Evolutionary conservation across 345 rosid species (phyloP).

Genomic region (Sisymbrium altissimum): DNA sequence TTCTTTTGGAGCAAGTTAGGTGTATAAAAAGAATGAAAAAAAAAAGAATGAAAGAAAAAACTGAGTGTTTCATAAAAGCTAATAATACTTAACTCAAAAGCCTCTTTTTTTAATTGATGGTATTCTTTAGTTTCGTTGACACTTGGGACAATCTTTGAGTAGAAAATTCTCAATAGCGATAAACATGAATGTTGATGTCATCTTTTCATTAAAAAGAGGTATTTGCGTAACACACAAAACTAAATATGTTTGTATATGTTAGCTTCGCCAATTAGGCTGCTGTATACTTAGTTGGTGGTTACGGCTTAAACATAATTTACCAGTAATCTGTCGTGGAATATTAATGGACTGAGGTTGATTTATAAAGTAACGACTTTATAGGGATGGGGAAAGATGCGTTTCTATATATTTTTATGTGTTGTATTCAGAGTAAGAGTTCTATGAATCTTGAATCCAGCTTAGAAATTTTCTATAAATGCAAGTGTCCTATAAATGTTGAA

Average conservation of each 20-base stretch:
- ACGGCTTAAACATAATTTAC: neutral
- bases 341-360: neutral
- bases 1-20: slow-evolving; percentile 28
- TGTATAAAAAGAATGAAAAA: neutral
- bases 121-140: neutral
- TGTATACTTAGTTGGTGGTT: neutral
- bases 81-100: slow-evolving; percentile 16
- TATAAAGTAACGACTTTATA: neutral
- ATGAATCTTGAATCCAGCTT: slow-evolving; percentile 24
- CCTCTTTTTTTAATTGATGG: too few species aligned
- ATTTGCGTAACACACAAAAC: neutral
- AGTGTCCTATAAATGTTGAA: neutral
- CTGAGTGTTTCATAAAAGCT: slow-evolving; percentile 8
- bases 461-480: neutral
- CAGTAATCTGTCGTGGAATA: slow-evolving; percentile 5
- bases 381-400: slow-evolving; percentile 10
- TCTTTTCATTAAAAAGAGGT: neutral
- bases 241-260: neutral
- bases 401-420: neutral
- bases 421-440: slow-evolving; percentile 1
- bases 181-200: neutral
- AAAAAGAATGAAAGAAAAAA: neutral
- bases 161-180: neutral
- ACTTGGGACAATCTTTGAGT: slow-evolving; percentile 6
- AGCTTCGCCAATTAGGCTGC: neutral